Evolutionary conservation across 768 basidiomycete genomes (phyloP), one percentile per base, ranked within the genome.

Genomic region (Calocera cornea): DNA sequence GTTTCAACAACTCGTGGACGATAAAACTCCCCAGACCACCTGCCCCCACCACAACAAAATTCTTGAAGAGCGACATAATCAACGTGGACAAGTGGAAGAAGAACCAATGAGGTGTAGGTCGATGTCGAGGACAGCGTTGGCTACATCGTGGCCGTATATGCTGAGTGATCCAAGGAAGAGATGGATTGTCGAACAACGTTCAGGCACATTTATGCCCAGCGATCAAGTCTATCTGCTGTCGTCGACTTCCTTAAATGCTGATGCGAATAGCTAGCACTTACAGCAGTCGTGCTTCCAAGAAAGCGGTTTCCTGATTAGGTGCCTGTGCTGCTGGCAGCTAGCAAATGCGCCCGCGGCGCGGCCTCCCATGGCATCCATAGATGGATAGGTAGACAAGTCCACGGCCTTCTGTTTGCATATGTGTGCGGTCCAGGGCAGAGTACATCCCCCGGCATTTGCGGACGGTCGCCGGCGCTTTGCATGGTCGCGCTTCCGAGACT

Each of bases 1-100:
- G 68, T 16, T 63, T 64, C 50, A 69, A 31, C 27, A 69, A 47
- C 34, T 69, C 68, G 19, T 49, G 19, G 29, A 60, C 63, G 34
- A 69, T 64, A 44, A 66, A 64, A 12, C 14, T 29, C 16, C 68
- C 68, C 19, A 69, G 40, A 14, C 65, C 49, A 27, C 68, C 68
- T 14, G 66, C 68, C 22, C 68, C 68, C 8, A 50, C 65, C n/a
- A 69, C 29, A 1, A 49, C 66, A 36, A 69, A 69, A 34, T 47
- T 24, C 38, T 34, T 64, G 68, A 67, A 69, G 8, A 19, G 19
- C 7, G 44, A 17, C 44, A 47, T 47, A 3, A n/a, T n/a, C n/a
- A n/a, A 7, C 44, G 44, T 47, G 8, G 19, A 19, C 19, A 3
- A 7, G 44, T 3, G 16, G 19, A 19, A 47, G 8, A 7, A 47